These are phyloP conservation scores for Tolypocladium tropicale DNA, from an alignment of 2,329 filamentous ascomycete genomes.

Conservation along the genomic window DNA sequence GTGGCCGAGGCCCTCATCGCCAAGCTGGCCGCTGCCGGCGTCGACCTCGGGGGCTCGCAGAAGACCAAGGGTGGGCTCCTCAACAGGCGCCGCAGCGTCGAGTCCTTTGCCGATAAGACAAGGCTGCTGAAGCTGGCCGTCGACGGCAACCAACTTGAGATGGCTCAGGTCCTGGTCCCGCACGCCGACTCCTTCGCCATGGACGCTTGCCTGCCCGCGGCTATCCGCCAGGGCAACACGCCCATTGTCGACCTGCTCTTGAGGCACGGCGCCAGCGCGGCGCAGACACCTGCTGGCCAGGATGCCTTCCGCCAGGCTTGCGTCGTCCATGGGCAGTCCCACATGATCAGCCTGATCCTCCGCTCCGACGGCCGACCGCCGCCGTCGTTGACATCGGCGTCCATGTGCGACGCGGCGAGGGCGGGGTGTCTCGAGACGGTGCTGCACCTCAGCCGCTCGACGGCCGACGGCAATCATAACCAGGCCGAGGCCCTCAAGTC, in stretches of 20 bases:
- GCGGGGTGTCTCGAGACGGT: conserved; percentile 41
- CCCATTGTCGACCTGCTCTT: conserved; percentile 37
- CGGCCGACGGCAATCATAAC: conserved; percentile 42
- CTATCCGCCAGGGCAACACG: conserved; percentile 33
- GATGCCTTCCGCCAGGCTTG: conserved; percentile 45
- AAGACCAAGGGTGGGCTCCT: conserved; percentile 38
- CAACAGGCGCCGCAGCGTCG: conserved; percentile 37
- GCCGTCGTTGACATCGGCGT: conserved; percentile 32
- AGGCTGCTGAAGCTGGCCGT: conserved; percentile 41
- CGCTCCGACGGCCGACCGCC: conserved; percentile 37
- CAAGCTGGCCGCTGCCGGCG: conserved; percentile 37
- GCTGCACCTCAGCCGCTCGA: conserved; percentile 37
- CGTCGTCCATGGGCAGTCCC: conserved; percentile 30
- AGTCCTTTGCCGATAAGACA: conserved; percentile 36
- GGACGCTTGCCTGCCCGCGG: conserved; percentile 37
- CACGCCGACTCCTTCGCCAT: conserved; percentile 41
- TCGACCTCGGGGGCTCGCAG: conserved; percentile 37
- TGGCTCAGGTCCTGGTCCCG: conserved; percentile 42
- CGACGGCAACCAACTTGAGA: conserved; percentile 37
- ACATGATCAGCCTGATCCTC: conserved; percentile 37
- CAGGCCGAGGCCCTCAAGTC: conserved; percentile 40
- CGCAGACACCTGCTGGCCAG: conserved; percentile 37
- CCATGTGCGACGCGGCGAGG: conserved; percentile 39
- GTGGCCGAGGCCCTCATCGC: conserved; percentile 45
- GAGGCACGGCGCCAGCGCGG: conserved; percentile 37